Base-by-base conservation (phyloP, 2,329 filamentous ascomycete species). In the Fusarium haematococcum region DNA sequence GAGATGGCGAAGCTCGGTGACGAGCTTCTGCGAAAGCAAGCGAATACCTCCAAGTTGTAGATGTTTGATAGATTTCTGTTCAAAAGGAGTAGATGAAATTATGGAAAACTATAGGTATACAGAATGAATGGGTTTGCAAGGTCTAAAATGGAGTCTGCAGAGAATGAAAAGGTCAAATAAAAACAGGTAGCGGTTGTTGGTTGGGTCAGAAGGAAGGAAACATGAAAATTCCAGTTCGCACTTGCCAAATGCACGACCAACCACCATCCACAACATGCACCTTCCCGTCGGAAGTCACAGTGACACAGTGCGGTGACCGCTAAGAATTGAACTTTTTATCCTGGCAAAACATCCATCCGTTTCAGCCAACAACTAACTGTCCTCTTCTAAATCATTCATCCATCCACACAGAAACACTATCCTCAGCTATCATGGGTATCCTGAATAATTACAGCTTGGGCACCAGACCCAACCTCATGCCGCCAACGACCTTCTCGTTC, bases 1-100 rank as follows among this genome's bases (percentile, higher is more conserved):
- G 89, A 91, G 83, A 89, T 91, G 86, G 88, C 88, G 6, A 84
- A 86, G 79, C 74, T 89, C 41, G 89, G 88, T 0, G 87, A 89
- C 67, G 86, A 90, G 73, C 80, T 91, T 25, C 77, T 92, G 78
- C 83, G 85, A 71, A 88, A 85, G 77, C 83, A 83, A 68, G 82
- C 83, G 67, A 83, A 84, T n/a, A 81, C 82, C 25, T 83, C 86
- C 57, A 87, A 85, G 81, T 78, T 89, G 73, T 90, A 82, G 61
- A 52, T 18, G 14, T 43, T 57, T 41, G 9, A 14, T 67, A 41
- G 18, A 20, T 56, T 59, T 50, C 6, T 50, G 13, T 23, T 62
- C 32, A 30, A 45, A 64, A 27, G 27, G 35, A 57, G 62, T 54
- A 43, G 43, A 54, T 27, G 56, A 20, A n/a, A 23, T 13, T 14